These are phyloP conservation scores for Plicaturopsis crispa DNA, from an alignment of 768 basidiomycete species.

Conservation along the genomic window DNA sequence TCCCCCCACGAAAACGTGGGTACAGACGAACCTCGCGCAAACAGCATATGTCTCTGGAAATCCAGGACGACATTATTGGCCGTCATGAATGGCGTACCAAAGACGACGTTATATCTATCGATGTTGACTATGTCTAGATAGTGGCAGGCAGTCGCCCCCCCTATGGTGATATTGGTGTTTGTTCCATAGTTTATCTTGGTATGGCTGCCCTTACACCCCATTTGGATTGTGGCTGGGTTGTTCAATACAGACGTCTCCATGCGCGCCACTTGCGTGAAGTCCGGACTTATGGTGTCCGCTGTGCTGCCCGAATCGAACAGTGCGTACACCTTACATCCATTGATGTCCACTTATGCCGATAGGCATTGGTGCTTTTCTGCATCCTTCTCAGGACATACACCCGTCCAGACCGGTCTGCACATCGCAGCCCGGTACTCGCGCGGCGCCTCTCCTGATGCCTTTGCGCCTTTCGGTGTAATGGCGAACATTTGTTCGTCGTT, in stretches of 20 bases:
- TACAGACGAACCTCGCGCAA: too few species aligned
- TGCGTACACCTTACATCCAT: conserved; percentile 7
- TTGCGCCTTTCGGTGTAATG: too few species aligned
- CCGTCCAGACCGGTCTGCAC: too few species aligned
- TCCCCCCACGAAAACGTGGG: too few species aligned
- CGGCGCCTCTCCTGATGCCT: too few species aligned
- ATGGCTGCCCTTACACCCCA: conserved; percentile 9
- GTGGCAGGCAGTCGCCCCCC: conserved; percentile 9
- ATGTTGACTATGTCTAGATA: conserved; percentile 31
- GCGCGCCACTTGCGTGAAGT: conserved; percentile 8
- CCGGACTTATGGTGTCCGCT: conserved; percentile 13
- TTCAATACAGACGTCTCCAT: neutral
- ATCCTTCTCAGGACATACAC: too few species aligned
- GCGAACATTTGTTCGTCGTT: too few species aligned
- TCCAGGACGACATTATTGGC: conserved; percentile 23
- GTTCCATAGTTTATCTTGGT: conserved; percentile 4
- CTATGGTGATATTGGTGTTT: too few species aligned
- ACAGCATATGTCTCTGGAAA: conserved; percentile 15
- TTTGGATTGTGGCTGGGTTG: conserved; percentile 8
- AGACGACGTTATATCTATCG: conserved; percentile 28
- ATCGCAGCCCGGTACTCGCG: too few species aligned
- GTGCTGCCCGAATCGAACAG: conserved; percentile 19
- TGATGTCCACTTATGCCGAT: neutral
- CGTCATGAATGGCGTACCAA: conserved; percentile 30
- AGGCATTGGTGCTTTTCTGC: too few species aligned